phyloP scores from a whole-genome alignment of 2,329 filamentous ascomycete genomes.

The Botrytis aclada region DNA sequence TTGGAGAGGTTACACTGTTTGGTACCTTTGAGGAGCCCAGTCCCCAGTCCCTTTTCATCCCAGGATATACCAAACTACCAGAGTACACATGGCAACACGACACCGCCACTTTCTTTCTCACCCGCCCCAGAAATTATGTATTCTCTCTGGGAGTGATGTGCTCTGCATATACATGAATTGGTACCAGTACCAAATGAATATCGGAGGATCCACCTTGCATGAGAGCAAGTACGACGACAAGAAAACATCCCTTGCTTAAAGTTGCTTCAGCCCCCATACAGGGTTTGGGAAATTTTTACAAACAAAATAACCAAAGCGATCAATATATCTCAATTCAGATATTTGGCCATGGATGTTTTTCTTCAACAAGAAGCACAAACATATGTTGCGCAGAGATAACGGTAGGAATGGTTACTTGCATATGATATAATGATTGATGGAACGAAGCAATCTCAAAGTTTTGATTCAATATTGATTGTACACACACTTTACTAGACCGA shows the following conservation, averaged over 20 bases:
- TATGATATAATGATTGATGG: slow-evolving; percentile 16
- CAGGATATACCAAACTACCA: slow-evolving; percentile 1
- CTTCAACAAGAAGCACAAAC: not conserved
- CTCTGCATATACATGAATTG: slow-evolving; percentile 18
- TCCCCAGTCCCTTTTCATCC: not conserved
- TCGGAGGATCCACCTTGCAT: slow-evolving; percentile 11
- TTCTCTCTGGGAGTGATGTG: not conserved
- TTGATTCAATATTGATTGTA: slow-evolving; percentile 8
- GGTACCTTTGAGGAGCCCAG: not conserved
- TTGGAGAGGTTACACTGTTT: not conserved
- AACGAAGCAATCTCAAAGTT: slow-evolving; percentile 9
- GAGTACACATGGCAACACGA: slow-evolving; percentile 16
- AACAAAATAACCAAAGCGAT: not conserved
- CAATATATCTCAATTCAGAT: not conserved
- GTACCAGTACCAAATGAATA: slow-evolving; percentile 3
- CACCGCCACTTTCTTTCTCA: slow-evolving; percentile 7
- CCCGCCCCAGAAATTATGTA: slow-evolving; percentile 5
- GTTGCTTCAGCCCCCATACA: slow-evolving; percentile 8
- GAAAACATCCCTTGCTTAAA: slow-evolving; percentile 13
- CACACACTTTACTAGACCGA: slow-evolving; percentile 1
- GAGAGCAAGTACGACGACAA: not conserved
- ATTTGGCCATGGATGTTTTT: not conserved
- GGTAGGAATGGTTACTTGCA: slow-evolving; percentile 19
- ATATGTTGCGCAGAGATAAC: slow-evolving; percentile 9
- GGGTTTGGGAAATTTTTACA: not conserved